Conservation (phyloP, 1,284 basidiomycete species). For the Cryptococcus sp. region DNA sequence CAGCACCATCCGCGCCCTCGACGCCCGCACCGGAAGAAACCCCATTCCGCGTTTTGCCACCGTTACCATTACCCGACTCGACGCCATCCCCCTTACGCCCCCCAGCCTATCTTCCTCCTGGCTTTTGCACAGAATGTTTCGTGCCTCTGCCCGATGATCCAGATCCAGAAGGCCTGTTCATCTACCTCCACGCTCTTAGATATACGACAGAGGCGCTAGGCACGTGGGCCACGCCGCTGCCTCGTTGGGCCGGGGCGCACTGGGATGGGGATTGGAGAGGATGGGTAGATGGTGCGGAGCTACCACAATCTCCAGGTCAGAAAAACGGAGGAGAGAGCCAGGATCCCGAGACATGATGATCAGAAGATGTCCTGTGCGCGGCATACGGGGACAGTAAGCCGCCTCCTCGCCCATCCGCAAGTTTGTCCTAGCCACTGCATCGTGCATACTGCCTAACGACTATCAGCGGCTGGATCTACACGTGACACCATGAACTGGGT, state of each 20-base stretch:
- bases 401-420: too few relatives aligned
- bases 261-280: conserved; percentile 55
- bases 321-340: background rate
- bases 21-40: background rate
- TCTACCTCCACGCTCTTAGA: conserved; percentile 85
- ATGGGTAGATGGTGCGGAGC: conserved; percentile 37
- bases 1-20: background rate
- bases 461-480: too few relatives aligned
- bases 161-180: conserved; percentile 83
- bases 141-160: conserved; percentile 88
- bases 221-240: conserved; percentile 52
- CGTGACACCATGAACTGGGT: too few relatives aligned
- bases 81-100: conserved; percentile 36
- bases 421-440: too few relatives aligned
- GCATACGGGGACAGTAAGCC: too few relatives aligned
- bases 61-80: conserved; percentile 6
- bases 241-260: conserved; percentile 50
- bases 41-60: background rate
- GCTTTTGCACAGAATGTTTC: conserved; percentile 78
- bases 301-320: conserved; percentile 6
- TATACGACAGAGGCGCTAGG: conserved; percentile 63
- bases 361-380: too few relatives aligned
- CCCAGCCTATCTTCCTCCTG: conserved; percentile 53
- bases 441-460: too few relatives aligned
- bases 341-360: too few relatives aligned